Base-by-base conservation (phyloP, 306 rosid species). In the Cucurbita argyrosperma region DNA sequence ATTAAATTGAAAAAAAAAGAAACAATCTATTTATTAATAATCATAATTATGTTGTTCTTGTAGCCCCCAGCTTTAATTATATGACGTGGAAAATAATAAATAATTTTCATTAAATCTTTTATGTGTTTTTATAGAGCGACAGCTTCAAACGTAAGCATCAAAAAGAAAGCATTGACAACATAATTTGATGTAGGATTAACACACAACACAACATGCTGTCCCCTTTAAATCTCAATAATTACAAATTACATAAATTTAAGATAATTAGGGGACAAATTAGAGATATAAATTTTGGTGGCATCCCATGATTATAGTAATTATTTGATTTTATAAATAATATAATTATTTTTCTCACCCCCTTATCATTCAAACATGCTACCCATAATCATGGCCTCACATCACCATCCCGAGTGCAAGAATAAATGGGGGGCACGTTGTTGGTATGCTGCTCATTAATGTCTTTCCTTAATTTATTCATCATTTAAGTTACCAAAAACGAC, bases 301-400 rank as follows among this genome's bases (percentile, higher is more conserved):
- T 62, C 13, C 7, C 7, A 59, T 59, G 40, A 59, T 59, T 59
- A 26, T 23, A 12, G 39, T 62, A 16, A 63, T 63, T 7, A 63
- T 64, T 10, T 2, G 0, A 10, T 47, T 11, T 11, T 10, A 2
- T 47, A 7, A 5, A 5, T 11, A 45, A 45, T 18, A 65, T 21
- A 42, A 26, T 26, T 1, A 0, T 67, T 46, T 4, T 8, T 67
- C 40, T 23, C 40, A 5, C 3, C 55, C 54, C 53, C 72, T 21
- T 46, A 67, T 67, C 72, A 67, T 67, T 45, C 72, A 67, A 67
- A 67, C 72, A 67, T 67, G 72, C 55, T 67, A 21, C 72, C 72
- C 72, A 67, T 67, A 67, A 67, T 67, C 72, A 67, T 67, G 72
- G 53, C 55, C 72, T 67, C 72, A 67, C 55, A 55, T 67, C 72